Evolutionary conservation across 441 rosid species (phyloP), one percentile per base, ranked within the genome.

Genomic region (Gossypium gossypioides): DNA sequence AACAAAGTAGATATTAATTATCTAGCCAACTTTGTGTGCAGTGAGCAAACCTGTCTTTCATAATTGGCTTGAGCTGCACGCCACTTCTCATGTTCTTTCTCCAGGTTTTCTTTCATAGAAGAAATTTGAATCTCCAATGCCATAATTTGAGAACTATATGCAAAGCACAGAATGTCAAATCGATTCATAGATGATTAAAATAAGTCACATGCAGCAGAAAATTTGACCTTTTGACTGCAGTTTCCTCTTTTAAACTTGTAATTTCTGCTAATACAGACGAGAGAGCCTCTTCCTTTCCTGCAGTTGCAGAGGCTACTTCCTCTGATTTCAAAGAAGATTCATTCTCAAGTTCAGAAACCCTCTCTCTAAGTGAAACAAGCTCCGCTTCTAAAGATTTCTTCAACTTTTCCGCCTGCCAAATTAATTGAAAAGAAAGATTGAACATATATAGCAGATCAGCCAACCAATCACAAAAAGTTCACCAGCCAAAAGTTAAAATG

Each of bases 31-130:
- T n/a, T 8, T 25, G 22, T 24, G 42, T 15, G n/a, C 58, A 25
- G 40, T n/a, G 59, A 75, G 74, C 67, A 40, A 76, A 95, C 99
- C 98, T 95, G 99, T 86, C 97, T 85, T 86, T 95, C 99, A 74
- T 95, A 95, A 78, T 95, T 95, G 68, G 88, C 83, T 78, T 93
- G 96, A 74, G 97, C 90, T 77, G 84, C 68, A 61, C 88, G 88
- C 92, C 98, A 88, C 72, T 86, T 82, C 75, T 86, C 91, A 80
- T 91, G 96, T 77, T 87, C 96, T 61, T 66, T 80, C 83, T 88
- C 91, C 82, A 93, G 83, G 64, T 90, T 89, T 18, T 85, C 89
- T 80, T 90, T 91, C 71, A 89, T 60, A 73, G 79, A 76, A 77
- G 89, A 83, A 73, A 86, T 72, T 76, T 88, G 92, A 77, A 76